Evolutionary conservation across 805 yeast species (phyloP).

Genomic region (Kluyveromyces aestuarii): DNA sequence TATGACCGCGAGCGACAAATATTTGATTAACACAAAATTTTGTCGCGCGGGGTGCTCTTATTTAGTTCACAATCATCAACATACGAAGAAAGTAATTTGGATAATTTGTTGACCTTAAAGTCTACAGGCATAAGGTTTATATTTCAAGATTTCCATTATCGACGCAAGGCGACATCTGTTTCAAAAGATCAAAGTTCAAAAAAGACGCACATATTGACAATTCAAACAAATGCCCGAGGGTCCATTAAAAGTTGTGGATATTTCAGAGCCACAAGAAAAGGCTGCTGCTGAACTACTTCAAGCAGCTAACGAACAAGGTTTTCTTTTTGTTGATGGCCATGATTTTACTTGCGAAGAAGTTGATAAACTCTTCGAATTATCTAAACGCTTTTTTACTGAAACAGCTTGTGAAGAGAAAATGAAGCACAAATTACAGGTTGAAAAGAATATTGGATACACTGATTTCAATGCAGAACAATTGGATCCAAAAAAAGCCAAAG

Average conservation of each 20-base stretch:
- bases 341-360: constrained; percentile 51
- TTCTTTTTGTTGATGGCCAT: constrained; percentile 59
- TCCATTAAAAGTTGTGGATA: constrained; percentile 44
- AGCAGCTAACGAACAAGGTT: constrained; percentile 59
- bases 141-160: too few species aligned
- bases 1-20: too few species aligned
- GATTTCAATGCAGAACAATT: constrained; percentile 42
- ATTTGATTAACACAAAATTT: too few species aligned
- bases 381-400: constrained; percentile 39
- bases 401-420: constrained; percentile 44
- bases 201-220: too few species aligned
- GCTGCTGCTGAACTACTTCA: constrained; percentile 44
- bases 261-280: constrained; percentile 32
- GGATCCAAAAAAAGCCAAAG: constrained; percentile 34
- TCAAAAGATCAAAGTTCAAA: not conserved
- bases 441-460: constrained; percentile 54
- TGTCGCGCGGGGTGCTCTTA: too few species aligned
- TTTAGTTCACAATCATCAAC: too few species aligned
- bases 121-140: too few species aligned
- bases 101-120: too few species aligned
- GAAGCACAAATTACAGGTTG: constrained; percentile 38
- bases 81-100: too few species aligned
- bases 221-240: not conserved
- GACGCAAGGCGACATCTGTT: not conserved
- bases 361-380: constrained; percentile 38